phyloP scores from a whole-genome alignment of 2,329 filamentous ascomycete genomes.

The Ophiocordyceps unilateralis region DNA sequence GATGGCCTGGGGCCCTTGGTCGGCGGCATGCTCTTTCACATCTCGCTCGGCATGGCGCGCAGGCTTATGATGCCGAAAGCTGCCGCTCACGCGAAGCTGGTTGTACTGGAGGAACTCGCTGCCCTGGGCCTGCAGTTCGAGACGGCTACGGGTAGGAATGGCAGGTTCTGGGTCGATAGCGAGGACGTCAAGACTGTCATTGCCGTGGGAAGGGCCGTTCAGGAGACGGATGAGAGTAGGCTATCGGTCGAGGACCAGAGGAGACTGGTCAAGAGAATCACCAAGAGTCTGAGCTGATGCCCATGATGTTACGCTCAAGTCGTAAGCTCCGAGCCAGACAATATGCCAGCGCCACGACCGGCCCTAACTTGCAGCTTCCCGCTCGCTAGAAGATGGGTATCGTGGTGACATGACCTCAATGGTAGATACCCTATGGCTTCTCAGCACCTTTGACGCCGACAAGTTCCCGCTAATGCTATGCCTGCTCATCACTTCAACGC shows the following conservation, averaged over 20 bases:
- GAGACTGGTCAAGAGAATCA: slow-evolving; percentile 48
- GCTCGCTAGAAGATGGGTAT: no score
- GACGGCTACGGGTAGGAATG: slow-evolving; percentile 84
- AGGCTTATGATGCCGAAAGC: slow-evolving; percentile 52
- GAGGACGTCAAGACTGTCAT: slow-evolving; percentile 56
- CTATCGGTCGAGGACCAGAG: slow-evolving; percentile 50
- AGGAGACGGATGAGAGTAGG: slow-evolving; percentile 54
- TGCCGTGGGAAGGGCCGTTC: slow-evolving; percentile 61
- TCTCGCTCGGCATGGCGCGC: slow-evolving; percentile 70
- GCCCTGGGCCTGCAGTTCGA: slow-evolving; percentile 69
- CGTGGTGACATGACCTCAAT: no score
- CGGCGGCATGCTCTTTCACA: slow-evolving; percentile 71
- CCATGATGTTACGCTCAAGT: background rate
- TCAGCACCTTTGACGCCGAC: no score
- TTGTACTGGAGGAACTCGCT: slow-evolving; percentile 65
- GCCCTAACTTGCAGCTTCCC: no score
- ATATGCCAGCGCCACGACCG: no score
- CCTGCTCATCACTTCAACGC: no score
- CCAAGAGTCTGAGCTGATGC: slow-evolving; percentile 35
- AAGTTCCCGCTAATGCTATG: no score
- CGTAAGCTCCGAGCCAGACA: no score
- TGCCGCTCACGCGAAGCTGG: slow-evolving; percentile 44
- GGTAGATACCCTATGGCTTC: no score
- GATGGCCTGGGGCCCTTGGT: slow-evolving; percentile 73
- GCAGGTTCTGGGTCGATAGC: slow-evolving; percentile 79